A percentile compares a stretch with the other conserved stretches of the same genome.
Conservation (phyloP, 345 rosid genomes). For the Gossypium raimondii region DNA sequence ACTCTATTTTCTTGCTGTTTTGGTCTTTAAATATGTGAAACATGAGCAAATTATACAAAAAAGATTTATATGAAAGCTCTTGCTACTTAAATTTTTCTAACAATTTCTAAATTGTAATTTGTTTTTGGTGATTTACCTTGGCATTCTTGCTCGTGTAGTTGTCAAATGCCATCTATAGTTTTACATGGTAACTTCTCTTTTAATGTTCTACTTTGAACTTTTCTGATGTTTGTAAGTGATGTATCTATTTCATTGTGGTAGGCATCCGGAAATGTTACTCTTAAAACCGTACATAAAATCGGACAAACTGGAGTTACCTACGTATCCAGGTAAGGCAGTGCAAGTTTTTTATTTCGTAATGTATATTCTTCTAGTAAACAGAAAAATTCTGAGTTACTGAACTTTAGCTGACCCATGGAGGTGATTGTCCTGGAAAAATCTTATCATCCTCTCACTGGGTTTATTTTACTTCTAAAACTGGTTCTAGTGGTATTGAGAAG, state of each 20-base stretch:
- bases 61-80: neutral
- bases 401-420: neutral
- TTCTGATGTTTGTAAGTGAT: constrained; percentile 11
- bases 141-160: neutral
- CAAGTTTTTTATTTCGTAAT: constrained; percentile 5
- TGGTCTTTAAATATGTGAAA: neutral
- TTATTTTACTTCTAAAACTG: neutral
- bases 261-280: constrained; percentile 96
- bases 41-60: neutral
- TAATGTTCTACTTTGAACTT: neutral
- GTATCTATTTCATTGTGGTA: constrained; percentile 25
- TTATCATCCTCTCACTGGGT: neutral
- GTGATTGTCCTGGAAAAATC: neutral
- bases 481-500: neutral
- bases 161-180: neutral
- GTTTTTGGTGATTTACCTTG: neutral
- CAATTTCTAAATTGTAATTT: neutral
- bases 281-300: constrained; percentile 83
- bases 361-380: neutral
- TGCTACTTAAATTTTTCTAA: neutral
- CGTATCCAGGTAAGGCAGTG: constrained; percentile 65
- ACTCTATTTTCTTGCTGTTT: neutral
- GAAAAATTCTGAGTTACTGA: neutral
- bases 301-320: constrained; percentile 93
- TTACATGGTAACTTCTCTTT: neutral